Conservation (phyloP, 2,329 filamentous ascomycete species). For the Aspergillus uvarum region DNA sequence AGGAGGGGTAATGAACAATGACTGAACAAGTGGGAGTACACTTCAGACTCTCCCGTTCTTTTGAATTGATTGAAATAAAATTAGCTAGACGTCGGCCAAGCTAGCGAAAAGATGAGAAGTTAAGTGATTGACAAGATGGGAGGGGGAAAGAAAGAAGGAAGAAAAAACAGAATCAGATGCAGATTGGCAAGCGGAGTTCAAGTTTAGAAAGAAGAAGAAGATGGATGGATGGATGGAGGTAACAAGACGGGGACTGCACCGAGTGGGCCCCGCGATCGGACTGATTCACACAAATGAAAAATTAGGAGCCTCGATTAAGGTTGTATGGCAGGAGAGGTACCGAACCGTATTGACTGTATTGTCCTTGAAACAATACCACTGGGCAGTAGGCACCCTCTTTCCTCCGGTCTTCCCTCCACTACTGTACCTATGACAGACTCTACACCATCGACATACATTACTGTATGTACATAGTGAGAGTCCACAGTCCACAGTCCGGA, state of each 20-base stretch:
- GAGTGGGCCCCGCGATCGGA: constrained; percentile 8
- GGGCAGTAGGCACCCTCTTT: no score
- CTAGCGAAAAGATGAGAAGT: background rate
- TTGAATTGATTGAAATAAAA: background rate
- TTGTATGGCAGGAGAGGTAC: background rate
- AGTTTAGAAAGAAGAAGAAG: no score
- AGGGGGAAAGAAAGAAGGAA: background rate
- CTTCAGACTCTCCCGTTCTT: background rate
- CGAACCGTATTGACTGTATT: constrained; percentile 4
- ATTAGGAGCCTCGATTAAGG: constrained; percentile 3
- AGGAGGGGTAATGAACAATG: no score
- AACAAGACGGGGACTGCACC: background rate
- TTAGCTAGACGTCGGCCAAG: background rate
- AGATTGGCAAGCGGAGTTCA: no score
- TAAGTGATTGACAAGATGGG: background rate
- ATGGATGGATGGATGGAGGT: no score
- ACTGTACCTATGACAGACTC: no score
- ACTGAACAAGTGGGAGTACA: background rate
- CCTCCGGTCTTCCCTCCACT: no score
- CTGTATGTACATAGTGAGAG: no score
- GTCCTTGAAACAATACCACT: background rate
- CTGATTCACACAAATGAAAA: constrained; percentile 16
- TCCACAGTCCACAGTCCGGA: no score
- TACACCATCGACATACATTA: no score
- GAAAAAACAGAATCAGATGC: background rate